Evolutionary conservation across 768 basidiomycete genomes (phyloP), one percentile per base, ranked within the genome.

Genomic region (Naganishia randhawae): DNA sequence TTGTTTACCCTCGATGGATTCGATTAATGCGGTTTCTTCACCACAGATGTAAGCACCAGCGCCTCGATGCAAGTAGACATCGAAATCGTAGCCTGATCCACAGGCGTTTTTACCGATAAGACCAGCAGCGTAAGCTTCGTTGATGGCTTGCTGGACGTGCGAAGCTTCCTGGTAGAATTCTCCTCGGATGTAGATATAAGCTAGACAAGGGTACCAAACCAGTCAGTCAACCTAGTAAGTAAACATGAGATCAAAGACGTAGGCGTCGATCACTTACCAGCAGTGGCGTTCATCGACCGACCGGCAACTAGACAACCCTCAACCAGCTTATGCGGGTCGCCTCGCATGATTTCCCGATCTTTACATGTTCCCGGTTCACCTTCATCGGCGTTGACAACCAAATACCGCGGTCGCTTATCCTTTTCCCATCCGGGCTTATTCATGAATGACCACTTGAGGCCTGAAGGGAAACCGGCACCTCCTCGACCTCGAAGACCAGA

Each of bases 121-220:
- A 6, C 94, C 93, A 41, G 87, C 87, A 61, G 87, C 86, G 83
- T 99, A 97, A 2, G 95, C 94, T 76, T 97, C 94, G 73, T 87
- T 85, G 81, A 99, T 96, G 63, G 95, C 95, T 78, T 94, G 91
- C 79, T 94, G 91, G 45, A 97, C 85, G 79, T 96, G 93, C 0
- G 86, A 85, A 0, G 94, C 94, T 80, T 97, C 95, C 79, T 94
- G 92, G 81, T 89, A 87, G 82, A 98, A 99, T 80, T 99, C 95
- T 72, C 95, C 95, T 69, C 95, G 94, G 75, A 98, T 92, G 82
- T 99, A 99, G 81, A 99, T 98, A 84, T 98, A 99, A n/a, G 95
- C 95, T 82, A 70, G 3, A n/a, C 48, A 45, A 63, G 14, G 29
- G 6, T 32, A 11, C 14, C 29, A 7, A 31, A 25, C 19, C 13